Evolutionary conservation across 106 monocot genomes (phyloP).

Genomic region (Dendrobium officinale): DNA sequence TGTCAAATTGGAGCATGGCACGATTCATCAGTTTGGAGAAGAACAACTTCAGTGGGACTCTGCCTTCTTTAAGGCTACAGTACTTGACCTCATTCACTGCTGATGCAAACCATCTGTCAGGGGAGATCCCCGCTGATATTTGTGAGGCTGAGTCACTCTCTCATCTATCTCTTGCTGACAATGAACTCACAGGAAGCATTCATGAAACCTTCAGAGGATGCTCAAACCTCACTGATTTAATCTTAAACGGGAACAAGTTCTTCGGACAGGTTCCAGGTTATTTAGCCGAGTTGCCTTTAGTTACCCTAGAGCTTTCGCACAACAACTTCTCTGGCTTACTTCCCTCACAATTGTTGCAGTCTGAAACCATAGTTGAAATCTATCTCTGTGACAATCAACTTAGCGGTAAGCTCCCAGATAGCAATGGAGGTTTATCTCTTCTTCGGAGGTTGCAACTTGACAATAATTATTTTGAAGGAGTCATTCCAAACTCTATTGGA

Average conservation of each 20-base stretch:
- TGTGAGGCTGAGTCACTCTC: constrained; percentile 50
- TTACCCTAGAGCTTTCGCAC: constrained; percentile 69
- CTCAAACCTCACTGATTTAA: constrained; percentile 57
- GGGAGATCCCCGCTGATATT: constrained; percentile 61
- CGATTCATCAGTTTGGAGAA: constrained; percentile 46
- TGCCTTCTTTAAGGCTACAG: constrained; percentile 50
- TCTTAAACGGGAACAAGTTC: constrained; percentile 51
- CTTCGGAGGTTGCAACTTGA: constrained; percentile 63
- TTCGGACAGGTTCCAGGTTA: constrained; percentile 70
- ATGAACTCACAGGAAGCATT: constrained; percentile 62
- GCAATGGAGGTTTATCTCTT: constrained; percentile 24
- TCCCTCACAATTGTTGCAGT: constrained; percentile 48
- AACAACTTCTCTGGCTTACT: constrained; percentile 77
- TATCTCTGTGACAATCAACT: constrained; percentile 51
- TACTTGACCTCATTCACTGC: constrained; percentile 58
- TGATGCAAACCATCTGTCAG: constrained; percentile 70
- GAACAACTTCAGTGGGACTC: constrained; percentile 60
- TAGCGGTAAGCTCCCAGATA: constrained; percentile 50
- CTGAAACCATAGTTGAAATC: constrained; percentile 57
- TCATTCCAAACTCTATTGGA: constrained; percentile 74
- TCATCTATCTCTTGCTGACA: constrained; percentile 55
- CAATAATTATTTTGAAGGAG: constrained; percentile 64
- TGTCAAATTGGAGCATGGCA: constrained; percentile 56
- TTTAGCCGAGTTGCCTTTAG: constrained; percentile 62
- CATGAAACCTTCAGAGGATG: constrained; percentile 50